Percentiles rank a stretch among this genome's conserved stretches.
These are phyloP conservation scores for Syncephalastrum monosporum DNA, from an alignment of 371 early-diverging fungal genomes.

Conservation along the genomic window DNA sequence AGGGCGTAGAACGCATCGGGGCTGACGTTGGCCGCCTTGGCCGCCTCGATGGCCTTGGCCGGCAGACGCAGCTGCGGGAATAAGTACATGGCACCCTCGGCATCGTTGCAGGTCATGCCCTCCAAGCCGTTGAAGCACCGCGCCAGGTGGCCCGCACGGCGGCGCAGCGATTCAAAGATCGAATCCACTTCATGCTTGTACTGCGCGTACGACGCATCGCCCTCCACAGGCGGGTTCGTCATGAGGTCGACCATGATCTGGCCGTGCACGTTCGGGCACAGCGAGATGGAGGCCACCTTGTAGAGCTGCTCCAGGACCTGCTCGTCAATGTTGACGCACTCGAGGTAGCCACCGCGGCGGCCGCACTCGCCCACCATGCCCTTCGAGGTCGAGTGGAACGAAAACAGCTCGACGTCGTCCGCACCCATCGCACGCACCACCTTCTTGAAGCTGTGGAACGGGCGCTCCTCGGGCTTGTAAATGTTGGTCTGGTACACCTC, in stretches of 20 bases:
- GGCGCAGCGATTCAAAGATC: conserved; percentile 81
- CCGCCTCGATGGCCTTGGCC: conserved; percentile 73
- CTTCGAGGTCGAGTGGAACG: conserved; percentile 88
- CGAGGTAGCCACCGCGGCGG: conserved; percentile 97
- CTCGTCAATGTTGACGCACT: conserved; percentile 80
- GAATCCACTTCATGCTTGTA: conserved; percentile 73
- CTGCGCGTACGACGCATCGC: conserved; percentile 72
- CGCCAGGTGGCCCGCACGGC: conserved; percentile 77
- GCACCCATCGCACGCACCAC: conserved; percentile 70
- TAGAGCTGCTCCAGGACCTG: conserved; percentile 81
- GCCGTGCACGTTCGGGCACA: conserved; percentile 90
- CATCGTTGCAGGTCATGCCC: conserved; percentile 84
- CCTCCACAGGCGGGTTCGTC: conserved; percentile 90
- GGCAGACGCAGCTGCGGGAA: conserved; percentile 87
- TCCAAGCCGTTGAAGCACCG: conserved; percentile 80
- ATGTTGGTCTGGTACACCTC: conserved; percentile 96
- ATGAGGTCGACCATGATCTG: conserved; percentile 91
- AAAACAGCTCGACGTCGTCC: conserved; percentile 55
- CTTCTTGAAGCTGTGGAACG: conserved; percentile 94
- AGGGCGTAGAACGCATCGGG: conserved; percentile 90
- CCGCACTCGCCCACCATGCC: conserved; percentile 99
- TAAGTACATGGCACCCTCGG: conserved; percentile 95
- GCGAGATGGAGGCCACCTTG: conserved; percentile 88
- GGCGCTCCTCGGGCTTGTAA: conserved; percentile 72
- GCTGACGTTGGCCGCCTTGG: conserved; percentile 56